Conservation (phyloP, 768 basidiomycete genomes). For the Roridomyces roridus region DNA sequence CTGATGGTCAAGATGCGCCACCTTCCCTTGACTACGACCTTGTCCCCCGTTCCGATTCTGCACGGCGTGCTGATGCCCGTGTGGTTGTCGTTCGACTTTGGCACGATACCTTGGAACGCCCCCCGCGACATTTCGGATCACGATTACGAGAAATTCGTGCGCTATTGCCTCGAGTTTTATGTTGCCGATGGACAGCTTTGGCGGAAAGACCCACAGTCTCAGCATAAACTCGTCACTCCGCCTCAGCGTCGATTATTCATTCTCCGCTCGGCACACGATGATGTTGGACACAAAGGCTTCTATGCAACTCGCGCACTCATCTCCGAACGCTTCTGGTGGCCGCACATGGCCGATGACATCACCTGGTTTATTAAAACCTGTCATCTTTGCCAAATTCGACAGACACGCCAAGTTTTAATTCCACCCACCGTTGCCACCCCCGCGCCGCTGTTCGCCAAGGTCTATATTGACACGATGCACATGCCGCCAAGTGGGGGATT, state of each 20-base stretch:
- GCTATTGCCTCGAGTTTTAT: too few relatives aligned
- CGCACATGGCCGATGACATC: too few relatives aligned
- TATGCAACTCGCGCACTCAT: constrained; percentile 19
- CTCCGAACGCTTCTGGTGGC: too few relatives aligned
- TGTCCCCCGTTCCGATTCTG: not conserved
- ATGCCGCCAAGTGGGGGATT: constrained; percentile 25
- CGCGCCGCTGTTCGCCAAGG: constrained; percentile 7
- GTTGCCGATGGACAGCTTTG: constrained; percentile 24
- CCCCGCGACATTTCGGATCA: too few relatives aligned
- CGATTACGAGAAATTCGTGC: too few relatives aligned
- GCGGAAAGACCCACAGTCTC: constrained; percentile 23
- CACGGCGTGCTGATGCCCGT: not conserved
- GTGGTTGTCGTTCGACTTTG: constrained; percentile 8
- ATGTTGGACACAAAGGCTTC: constrained; percentile 34
- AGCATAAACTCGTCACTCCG: constrained; percentile 30
- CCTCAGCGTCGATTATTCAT: constrained; percentile 20
- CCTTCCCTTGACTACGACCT: not conserved
- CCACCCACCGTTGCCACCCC: constrained; percentile 3
- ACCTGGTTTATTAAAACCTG: too few relatives aligned
- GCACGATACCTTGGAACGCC: too few relatives aligned
- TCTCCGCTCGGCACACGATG: constrained; percentile 27
- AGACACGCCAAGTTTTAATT: constrained; percentile 22
- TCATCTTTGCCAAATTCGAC: too few relatives aligned
- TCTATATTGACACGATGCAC: constrained; percentile 19
- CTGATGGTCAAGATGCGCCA: not conserved